phyloP scores from a whole-genome alignment of 805 yeast genomes.

The Komagataella pastoris region DNA sequence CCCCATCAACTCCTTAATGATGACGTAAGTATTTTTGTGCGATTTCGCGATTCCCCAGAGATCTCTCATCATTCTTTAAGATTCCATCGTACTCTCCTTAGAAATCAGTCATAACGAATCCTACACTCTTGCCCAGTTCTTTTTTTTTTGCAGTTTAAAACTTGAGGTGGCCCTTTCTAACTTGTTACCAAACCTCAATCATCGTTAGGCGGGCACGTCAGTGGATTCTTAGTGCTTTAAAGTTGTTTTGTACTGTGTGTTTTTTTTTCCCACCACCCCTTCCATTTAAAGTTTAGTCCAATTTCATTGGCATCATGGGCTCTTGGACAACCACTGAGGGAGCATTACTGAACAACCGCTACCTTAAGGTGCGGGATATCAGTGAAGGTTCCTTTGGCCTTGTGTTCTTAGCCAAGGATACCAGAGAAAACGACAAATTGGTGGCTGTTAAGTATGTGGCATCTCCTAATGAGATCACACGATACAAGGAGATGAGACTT shows the following conservation, averaged over 20 bases:
- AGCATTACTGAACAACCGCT: slow-evolving; percentile 45
- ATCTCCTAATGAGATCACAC: not conserved
- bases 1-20: not conserved
- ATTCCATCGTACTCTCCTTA: not conserved
- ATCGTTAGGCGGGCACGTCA: not conserved
- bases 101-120: not conserved
- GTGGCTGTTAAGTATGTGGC: slow-evolving; percentile 84
- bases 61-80: not conserved
- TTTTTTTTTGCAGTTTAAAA: too few species aligned
- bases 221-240: not conserved
- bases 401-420: slow-evolving; percentile 78
- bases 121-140: not conserved
- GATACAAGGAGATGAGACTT: slow-evolving; percentile 10
- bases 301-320: not conserved
- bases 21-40: not conserved
- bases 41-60: not conserved
- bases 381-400: slow-evolving; percentile 92
- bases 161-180: not conserved
- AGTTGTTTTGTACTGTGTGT: not conserved
- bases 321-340: slow-evolving; percentile 9
- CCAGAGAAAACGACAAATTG: slow-evolving; percentile 25
- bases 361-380: slow-evolving; percentile 56
- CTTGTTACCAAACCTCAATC: not conserved
- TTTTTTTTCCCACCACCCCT: not conserved
- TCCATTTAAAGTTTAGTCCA: not conserved